Conservation (phyloP, 2,329 filamentous ascomycete species). For the Sarocladium oryzae region DNA sequence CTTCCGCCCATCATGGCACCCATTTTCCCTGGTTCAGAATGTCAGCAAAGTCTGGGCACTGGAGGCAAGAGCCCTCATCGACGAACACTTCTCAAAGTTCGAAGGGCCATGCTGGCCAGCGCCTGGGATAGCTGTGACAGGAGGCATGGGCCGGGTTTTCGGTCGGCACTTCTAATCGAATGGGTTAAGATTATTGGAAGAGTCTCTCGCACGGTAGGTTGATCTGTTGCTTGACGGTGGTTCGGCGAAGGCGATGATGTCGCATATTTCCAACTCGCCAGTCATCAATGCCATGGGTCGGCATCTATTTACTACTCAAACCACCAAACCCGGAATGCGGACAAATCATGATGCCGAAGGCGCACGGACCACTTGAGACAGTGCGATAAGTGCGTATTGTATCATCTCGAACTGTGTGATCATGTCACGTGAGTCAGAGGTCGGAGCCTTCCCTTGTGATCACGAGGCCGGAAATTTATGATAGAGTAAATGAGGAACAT, state of each 20-base stretch:
- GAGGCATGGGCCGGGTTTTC: conserved; percentile 29
- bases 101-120: conserved; percentile 42
- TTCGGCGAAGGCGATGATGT: not conserved
- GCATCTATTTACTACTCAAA: not conserved
- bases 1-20: conserved; percentile 97
- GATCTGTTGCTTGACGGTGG: not conserved
- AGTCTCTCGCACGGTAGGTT: not conserved
- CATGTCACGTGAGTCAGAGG: not conserved
- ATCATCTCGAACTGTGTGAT: not conserved
- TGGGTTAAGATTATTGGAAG: not conserved
- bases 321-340: not conserved
- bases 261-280: too few relatives aligned
- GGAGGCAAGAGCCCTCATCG: not conserved
- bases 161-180: not conserved
- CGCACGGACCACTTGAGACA: not conserved
- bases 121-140: conserved; percentile 30
- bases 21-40: conserved; percentile 57
- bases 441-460: too few relatives aligned
- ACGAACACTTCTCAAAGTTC: conserved; percentile 48
- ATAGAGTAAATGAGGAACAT: not conserved
- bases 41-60: conserved; percentile 43
- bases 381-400: not conserved
- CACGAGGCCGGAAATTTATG: too few relatives aligned
- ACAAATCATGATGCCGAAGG: not conserved
- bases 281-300: too few relatives aligned